Conservation (phyloP, 2,329 filamentous ascomycete species). For the Elsinoe arachidis region DNA sequence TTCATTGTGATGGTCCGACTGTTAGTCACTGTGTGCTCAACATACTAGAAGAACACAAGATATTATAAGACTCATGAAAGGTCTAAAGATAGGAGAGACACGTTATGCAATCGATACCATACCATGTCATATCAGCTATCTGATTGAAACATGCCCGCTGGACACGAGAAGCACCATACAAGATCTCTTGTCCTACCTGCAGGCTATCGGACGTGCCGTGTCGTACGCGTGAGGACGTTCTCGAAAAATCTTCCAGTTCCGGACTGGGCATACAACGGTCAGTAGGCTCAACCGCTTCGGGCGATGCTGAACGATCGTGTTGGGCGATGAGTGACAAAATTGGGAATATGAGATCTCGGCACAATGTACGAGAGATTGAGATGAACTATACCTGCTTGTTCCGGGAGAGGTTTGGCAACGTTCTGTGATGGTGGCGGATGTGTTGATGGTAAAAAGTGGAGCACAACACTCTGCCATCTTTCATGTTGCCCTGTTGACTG, state of each 20-base stretch:
- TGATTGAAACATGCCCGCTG: neutral
- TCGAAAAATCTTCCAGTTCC: neutral
- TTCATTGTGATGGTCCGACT: neutral
- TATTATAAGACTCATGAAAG: neutral
- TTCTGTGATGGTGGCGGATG: neutral
- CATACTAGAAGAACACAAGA: neutral
- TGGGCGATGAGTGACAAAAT: neutral
- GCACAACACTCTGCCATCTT: neutral
- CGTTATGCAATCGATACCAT: conserved; percentile 10
- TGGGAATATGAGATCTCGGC: conserved; percentile 8
- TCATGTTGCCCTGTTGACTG: conserved; percentile 1
- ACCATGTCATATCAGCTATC: neutral
- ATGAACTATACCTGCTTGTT: neutral
- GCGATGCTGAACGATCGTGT: conserved; percentile 3
- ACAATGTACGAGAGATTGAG: conserved; percentile 8
- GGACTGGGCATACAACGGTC: conserved; percentile 9
- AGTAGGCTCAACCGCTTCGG: conserved; percentile 9
- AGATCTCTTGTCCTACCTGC: neutral
- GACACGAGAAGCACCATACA: conserved; percentile 2
- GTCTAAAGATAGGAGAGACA: conserved; percentile 11
- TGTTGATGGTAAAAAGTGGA: conserved; percentile 1
- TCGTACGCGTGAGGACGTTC: conserved; percentile 10
- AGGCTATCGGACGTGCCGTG: neutral
- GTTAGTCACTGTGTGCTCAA: neutral
- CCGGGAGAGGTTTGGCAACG: neutral